Evolutionary conservation across 306 rosid genomes (phyloP).

Genomic region (Hylodesmum podocarpum): DNA sequence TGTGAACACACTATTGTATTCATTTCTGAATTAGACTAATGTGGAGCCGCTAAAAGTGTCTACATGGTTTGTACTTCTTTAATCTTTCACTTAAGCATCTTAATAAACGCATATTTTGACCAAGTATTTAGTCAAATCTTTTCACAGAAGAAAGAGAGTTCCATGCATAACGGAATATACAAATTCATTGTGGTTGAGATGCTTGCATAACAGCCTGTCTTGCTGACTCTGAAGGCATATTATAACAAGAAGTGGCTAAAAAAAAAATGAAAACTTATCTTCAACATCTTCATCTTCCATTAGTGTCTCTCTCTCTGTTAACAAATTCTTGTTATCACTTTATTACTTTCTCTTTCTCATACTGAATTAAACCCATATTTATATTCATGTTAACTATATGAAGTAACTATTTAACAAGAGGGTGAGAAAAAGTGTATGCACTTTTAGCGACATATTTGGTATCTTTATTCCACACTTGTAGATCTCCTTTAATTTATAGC

Average conservation of each 20-base stretch:
- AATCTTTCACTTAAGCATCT: constrained; percentile 3
- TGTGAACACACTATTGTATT: constrained; percentile 3
- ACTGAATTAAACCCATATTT: neutral
- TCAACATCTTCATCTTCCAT: constrained; percentile 19
- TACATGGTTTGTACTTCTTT: constrained; percentile 15
- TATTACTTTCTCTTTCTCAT: neutral
- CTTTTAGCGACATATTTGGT: constrained; percentile 17
- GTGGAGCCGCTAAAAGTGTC: constrained; percentile 1
- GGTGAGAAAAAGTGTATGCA: neutral
- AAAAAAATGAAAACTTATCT: neutral
- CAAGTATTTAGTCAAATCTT: constrained; percentile 39
- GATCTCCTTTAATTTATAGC: constrained; percentile 26
- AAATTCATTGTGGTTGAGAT: constrained; percentile 36
- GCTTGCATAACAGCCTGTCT: constrained; percentile 55
- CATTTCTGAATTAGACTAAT: constrained; percentile 12
- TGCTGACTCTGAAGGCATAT: constrained; percentile 39
- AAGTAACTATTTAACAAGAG: neutral
- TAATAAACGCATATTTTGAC: constrained; percentile 34
- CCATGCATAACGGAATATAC: constrained; percentile 50
- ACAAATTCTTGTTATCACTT: neutral
- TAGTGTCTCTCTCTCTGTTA: constrained; percentile 4
- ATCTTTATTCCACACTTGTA: constrained; percentile 9
- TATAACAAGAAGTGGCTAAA: constrained; percentile 5
- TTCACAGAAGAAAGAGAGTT: constrained; percentile 38
- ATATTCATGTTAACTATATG: neutral